A percentile compares a stretch with the other conserved stretches of the same genome.
Evolutionary conservation across 23 red algal species (phyloP).

Genomic region (Rhodosorus marinus): DNA sequence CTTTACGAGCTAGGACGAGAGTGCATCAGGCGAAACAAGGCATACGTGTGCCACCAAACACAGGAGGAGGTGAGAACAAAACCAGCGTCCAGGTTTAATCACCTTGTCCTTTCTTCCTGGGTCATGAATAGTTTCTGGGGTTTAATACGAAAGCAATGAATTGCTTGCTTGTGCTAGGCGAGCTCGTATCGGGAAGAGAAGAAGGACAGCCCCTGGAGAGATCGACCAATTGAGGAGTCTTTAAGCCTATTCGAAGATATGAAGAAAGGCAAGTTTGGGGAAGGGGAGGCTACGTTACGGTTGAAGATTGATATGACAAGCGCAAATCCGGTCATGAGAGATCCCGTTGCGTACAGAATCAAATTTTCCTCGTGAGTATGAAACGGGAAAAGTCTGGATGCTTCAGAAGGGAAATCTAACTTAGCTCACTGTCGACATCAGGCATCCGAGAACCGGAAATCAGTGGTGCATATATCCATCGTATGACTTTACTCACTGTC

Average conservation of each 20-base stretch:
- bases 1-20: conserved; percentile 71
- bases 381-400: no score
- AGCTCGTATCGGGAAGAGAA: conserved; percentile 61
- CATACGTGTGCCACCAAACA: conserved; percentile 91
- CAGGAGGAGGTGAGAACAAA: conserved; percentile 59
- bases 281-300: conserved; percentile 74
- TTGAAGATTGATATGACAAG: conserved; percentile 99
- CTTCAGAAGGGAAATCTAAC: no score
- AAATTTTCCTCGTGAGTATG: no score
- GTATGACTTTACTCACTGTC: conserved; percentile 98
- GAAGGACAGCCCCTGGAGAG: conserved; percentile 57
- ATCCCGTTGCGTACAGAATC: conserved; percentile 94
- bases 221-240: conserved; percentile 67
- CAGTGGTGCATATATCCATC: conserved; percentile 95
- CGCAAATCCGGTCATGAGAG: conserved; percentile 76
- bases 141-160: no score
- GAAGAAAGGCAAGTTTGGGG: conserved; percentile 64
- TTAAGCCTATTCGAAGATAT: conserved; percentile 72
- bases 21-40: conserved; percentile 67
- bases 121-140: no score
- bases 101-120: no score
- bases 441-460: conserved; percentile 78
- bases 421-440: no score
- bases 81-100: no score
- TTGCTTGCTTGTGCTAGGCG: no score